A percentile compares a stretch with the other conserved stretches of the same genome.
These are phyloP conservation scores for Epichloe sp. DNA, from an alignment of 2,329 filamentous ascomycete species.

Conservation along the genomic window DNA sequence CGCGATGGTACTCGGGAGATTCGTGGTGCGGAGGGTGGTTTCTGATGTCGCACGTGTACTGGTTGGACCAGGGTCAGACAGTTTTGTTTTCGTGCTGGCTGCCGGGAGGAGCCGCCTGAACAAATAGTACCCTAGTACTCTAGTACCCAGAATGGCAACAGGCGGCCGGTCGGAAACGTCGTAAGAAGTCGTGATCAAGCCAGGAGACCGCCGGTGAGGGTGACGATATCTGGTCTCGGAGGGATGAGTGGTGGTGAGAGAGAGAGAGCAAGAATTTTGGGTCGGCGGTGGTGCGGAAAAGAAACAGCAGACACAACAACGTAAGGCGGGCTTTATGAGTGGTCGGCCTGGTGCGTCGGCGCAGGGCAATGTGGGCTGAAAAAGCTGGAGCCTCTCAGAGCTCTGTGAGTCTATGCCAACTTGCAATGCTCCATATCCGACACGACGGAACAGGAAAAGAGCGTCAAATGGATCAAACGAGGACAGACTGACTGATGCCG, in stretches of 20 bases:
- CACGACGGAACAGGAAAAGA: background rate
- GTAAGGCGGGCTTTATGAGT: background rate
- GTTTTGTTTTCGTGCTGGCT: background rate
- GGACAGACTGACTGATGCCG: background rate
- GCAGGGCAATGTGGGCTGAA: background rate
- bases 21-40: background rate
- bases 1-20: background rate
- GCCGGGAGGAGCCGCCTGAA: background rate
- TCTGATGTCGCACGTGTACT: background rate
- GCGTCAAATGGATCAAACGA: background rate
- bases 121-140: background rate
- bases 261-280: constrained; percentile 2
- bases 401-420: background rate
- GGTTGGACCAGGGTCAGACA: background rate
- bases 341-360: background rate
- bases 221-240: background rate
- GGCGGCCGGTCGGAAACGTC: background rate
- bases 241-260: background rate
- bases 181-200: background rate
- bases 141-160: background rate
- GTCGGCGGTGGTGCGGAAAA: constrained; percentile 1
- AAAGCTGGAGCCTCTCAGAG: background rate
- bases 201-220: background rate
- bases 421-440: background rate
- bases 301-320: background rate